Conservation (phyloP, 2,329 filamentous ascomycete genomes). For the Diaporthe amygdali region DNA sequence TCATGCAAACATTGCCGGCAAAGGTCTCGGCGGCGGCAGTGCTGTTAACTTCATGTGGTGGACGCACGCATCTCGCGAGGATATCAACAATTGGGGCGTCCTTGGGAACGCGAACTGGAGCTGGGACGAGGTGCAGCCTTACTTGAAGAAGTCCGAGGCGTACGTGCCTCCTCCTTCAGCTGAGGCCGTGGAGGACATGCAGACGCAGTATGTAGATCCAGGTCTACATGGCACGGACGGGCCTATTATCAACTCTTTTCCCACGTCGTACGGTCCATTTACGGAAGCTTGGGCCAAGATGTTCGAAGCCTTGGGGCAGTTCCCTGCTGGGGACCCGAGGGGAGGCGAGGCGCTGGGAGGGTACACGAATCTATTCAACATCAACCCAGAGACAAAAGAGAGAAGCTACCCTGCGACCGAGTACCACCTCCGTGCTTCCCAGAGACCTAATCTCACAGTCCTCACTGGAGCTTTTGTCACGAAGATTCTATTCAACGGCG, state of each 20-base stretch:
- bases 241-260: not conserved
- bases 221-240: not conserved
- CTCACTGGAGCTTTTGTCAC: not conserved
- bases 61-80: not conserved
- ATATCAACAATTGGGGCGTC: not conserved
- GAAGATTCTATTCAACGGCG: not conserved
- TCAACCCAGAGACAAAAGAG: not conserved
- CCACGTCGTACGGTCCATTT: not conserved
- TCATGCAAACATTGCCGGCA: not conserved
- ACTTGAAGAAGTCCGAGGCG: not conserved
- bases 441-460: not conserved
- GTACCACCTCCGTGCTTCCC: not conserved
- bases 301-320: not conserved
- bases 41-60: not conserved
- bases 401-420: not conserved
- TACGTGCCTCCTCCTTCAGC: not conserved
- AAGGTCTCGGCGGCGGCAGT: not conserved
- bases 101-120: not conserved
- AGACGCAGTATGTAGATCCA: not conserved
- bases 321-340: not conserved
- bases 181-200: not conserved
- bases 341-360: not conserved
- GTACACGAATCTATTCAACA: not conserved
- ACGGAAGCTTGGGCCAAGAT: not conserved
- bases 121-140: not conserved